Percentiles rank a stretch among this genome's conserved stretches.
phyloP scores from a whole-genome alignment of 2,329 filamentous ascomycete species.

The Trichothecium roseum region DNA sequence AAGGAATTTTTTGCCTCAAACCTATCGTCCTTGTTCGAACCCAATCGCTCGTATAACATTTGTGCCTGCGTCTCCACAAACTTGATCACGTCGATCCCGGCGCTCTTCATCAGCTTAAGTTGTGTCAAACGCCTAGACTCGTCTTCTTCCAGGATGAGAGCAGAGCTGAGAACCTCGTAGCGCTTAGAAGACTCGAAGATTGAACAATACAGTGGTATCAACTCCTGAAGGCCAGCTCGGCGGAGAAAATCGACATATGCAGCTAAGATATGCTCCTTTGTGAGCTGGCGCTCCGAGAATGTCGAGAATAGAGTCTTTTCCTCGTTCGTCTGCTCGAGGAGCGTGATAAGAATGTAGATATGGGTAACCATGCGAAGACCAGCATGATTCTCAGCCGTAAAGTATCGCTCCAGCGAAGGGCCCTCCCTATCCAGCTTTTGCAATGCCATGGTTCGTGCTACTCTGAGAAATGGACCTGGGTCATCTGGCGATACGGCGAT shows the following conservation, averaged over 20 bases:
- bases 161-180: conserved; percentile 63
- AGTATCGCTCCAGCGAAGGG: conserved; percentile 30
- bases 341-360: conserved; percentile 51
- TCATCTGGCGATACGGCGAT: conserved; percentile 22
- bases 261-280: conserved; percentile 65
- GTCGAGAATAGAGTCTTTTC: conserved; percentile 1
- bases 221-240: conserved; percentile 58
- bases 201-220: conserved; percentile 83
- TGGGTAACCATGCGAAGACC: conserved; percentile 61
- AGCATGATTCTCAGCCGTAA: conserved; percentile 47
- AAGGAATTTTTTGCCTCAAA: conserved; percentile 35
- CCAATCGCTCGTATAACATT: conserved; percentile 39
- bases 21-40: conserved; percentile 13
- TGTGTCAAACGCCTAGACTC: conserved; percentile 54
- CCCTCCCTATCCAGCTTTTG: not conserved
- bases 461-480: not conserved
- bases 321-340: conserved; percentile 48
- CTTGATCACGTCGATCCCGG: conserved; percentile 59
- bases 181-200: conserved; percentile 56
- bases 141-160: conserved; percentile 64
- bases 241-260: conserved; percentile 75
- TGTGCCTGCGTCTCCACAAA: conserved; percentile 62
- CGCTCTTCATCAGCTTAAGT: conserved; percentile 64
- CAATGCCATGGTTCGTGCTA: too few relatives aligned
- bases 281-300: conserved; percentile 22